Percentiles rank a stretch among this genome's conserved stretches.
phyloP scores from a whole-genome alignment of 1,284 basidiomycete species.

The Pascua sp. region DNA sequence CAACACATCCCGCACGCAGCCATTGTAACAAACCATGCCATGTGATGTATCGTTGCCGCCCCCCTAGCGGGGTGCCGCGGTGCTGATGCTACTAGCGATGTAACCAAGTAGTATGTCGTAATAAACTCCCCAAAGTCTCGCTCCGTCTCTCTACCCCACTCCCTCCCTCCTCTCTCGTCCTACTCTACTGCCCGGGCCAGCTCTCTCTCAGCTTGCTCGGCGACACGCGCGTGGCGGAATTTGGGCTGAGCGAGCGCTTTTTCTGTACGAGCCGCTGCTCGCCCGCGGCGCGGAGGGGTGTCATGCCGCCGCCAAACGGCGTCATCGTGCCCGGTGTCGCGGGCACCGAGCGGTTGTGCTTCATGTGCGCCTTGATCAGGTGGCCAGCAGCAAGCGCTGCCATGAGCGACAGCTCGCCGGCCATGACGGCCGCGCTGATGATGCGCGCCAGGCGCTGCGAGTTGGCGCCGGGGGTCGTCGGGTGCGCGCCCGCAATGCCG shows the following conservation, averaged over 20 bases:
- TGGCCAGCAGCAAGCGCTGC: slow-evolving; percentile 88
- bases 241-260: background rate
- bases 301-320: slow-evolving; percentile 32
- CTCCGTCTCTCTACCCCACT: background rate
- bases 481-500: slow-evolving; percentile 80
- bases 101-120: background rate
- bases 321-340: slow-evolving; percentile 44
- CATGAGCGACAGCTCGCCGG: slow-evolving; percentile 84
- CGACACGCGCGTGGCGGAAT: slow-evolving; percentile 1
- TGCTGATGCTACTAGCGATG: slow-evolving; percentile 1
- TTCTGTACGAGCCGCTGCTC: background rate
- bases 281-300: slow-evolving; percentile 24
- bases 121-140: background rate
- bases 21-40: background rate
- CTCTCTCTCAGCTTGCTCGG: slow-evolving; percentile 9
- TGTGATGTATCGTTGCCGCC: background rate
- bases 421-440: slow-evolving; percentile 87
- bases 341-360: slow-evolving; percentile 47
- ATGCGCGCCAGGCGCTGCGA: slow-evolving; percentile 80
- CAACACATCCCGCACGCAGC: too few species aligned
- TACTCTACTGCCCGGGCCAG: slow-evolving; percentile 13
- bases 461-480: slow-evolving; percentile 76
- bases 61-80: too few species aligned
- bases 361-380: slow-evolving; percentile 80
- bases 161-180: background rate